A percentile compares a stretch with the other conserved stretches of the same genome.
Conservation (phyloP, 2,329 filamentous ascomycete species). For the Stemphylium vesicarium region DNA sequence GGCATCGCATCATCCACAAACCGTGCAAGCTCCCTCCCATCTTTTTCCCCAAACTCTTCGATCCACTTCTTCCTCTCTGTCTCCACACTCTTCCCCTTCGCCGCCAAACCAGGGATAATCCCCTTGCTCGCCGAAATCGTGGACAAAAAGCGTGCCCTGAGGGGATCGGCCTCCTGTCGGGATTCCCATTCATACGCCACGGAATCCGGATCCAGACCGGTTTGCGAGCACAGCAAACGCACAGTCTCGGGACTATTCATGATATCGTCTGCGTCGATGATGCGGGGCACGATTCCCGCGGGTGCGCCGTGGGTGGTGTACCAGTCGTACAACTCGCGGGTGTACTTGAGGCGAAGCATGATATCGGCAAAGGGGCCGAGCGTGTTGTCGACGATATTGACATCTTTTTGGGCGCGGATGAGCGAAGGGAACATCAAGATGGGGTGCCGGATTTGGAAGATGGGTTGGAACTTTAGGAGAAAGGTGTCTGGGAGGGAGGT, state of each 20-base stretch:
- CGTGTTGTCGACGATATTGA: no score
- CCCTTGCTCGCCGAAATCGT: slow-evolving; percentile 15
- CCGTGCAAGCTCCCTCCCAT: slow-evolving; percentile 6
- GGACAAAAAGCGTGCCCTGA: slow-evolving; percentile 8
- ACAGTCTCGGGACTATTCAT: slow-evolving; percentile 17
- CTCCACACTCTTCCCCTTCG: slow-evolving; percentile 9
- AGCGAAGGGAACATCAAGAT: slow-evolving; percentile 24
- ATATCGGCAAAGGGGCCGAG: neutral
- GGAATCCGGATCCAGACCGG: slow-evolving; percentile 13
- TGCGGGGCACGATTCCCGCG: neutral
- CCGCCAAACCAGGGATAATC: slow-evolving; percentile 14
- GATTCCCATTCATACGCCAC: slow-evolving; percentile 24
- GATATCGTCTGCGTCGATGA: slow-evolving; percentile 29
- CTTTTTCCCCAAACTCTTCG: slow-evolving; percentile 15
- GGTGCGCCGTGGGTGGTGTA: slow-evolving; percentile 3
- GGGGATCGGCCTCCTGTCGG: slow-evolving; percentile 3
- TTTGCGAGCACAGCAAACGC: slow-evolving; percentile 13
- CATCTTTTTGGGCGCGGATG: slow-evolving; percentile 15
- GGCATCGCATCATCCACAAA: slow-evolving; percentile 14
- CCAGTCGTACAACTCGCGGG: slow-evolving; percentile 19
- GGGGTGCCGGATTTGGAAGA: slow-evolving; percentile 27
- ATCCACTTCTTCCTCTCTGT: slow-evolving; percentile 20
- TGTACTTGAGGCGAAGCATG: slow-evolving; percentile 1
- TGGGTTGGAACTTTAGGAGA: slow-evolving; percentile 19
- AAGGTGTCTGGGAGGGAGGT: slow-evolving; percentile 20